These are phyloP conservation scores for Calocybe gangraenosa DNA, from an alignment of 768 basidiomycete genomes.

Conservation along the genomic window DNA sequence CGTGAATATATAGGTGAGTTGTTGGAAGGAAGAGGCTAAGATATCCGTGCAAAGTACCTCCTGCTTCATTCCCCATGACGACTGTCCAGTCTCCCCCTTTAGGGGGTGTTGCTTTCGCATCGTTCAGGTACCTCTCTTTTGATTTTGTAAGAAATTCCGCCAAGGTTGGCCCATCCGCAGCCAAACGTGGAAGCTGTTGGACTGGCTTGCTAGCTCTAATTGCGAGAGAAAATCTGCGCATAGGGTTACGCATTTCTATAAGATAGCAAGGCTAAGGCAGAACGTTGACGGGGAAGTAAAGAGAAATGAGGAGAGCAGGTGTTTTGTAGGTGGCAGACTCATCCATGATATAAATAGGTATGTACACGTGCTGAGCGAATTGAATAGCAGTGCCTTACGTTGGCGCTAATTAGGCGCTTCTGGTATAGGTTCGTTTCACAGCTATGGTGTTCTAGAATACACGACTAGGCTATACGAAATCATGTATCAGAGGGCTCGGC, in stretches of 20 bases:
- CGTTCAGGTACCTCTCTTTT: conserved; percentile 60
- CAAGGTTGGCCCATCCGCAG: conserved; percentile 17
- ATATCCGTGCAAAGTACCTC: conserved; percentile 50
- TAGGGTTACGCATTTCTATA: conserved; percentile 21
- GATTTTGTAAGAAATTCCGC: conserved; percentile 31
- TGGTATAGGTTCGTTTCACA: too few species aligned
- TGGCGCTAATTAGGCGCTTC: too few species aligned
- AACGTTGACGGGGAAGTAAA: too few species aligned
- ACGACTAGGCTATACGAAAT: too few species aligned
- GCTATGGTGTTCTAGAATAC: too few species aligned
- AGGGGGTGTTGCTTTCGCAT: conserved; percentile 37
- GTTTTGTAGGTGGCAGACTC: too few species aligned
- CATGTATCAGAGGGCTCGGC: too few species aligned
- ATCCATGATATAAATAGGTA: conserved; percentile 5
- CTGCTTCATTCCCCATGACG: conserved; percentile 95
- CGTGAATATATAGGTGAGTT: neutral
- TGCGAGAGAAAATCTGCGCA: conserved; percentile 35
- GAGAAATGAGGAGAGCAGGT: too few species aligned
- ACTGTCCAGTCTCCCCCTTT: conserved; percentile 70
- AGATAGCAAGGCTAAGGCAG: too few species aligned
- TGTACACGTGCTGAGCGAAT: too few species aligned
- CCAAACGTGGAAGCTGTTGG: neutral
- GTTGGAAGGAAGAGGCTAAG: neutral
- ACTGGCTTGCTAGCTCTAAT: conserved; percentile 24
- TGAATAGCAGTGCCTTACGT: too few species aligned